Evolutionary conservation across 371 early-diverging fungal genomes (phyloP).

Genomic region (Mucor lusitanicus): DNA sequence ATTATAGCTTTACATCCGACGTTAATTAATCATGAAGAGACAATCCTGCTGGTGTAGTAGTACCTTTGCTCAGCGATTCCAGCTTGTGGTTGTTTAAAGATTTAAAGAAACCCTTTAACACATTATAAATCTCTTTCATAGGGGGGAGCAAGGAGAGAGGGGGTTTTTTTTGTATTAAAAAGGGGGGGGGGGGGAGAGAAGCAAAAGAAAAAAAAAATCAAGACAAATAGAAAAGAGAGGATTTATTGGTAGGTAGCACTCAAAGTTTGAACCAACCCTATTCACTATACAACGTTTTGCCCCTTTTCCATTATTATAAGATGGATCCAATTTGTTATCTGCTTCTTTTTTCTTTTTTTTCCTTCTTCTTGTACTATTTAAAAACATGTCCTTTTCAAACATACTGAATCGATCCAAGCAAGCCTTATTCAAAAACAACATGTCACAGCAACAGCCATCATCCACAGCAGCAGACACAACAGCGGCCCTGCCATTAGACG

Average conservation of each 20-base stretch:
- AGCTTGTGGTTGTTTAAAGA: constrained; percentile 17
- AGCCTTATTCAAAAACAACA: constrained; percentile 5
- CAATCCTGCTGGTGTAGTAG: too few species aligned
- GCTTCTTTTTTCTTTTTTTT: constrained; percentile 12
- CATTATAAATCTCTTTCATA: neutral
- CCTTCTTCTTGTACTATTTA: neutral
- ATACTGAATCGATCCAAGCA: constrained; percentile 13
- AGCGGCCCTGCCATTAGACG: constrained; percentile 7
- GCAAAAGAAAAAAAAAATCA: constrained; percentile 1
- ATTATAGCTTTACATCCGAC: constrained; percentile 15
- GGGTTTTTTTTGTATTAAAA: neutral
- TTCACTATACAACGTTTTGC: neutral
- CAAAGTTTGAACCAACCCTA: constrained; percentile 8
- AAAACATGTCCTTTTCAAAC: neutral
- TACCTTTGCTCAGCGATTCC: constrained; percentile 12
- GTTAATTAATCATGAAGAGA: neutral
- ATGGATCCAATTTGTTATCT: neutral
- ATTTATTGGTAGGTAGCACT: constrained; percentile 5
- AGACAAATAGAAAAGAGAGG: constrained; percentile 5
- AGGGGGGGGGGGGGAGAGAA: neutral
- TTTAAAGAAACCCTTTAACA: constrained; percentile 22
- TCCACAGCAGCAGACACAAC: neutral
- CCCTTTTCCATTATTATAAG: constrained; percentile 3
- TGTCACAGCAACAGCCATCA: neutral
- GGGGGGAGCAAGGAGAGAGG: constrained; percentile 1